These are phyloP conservation scores for Geotrichum restrictum DNA, from an alignment of 1,139 yeast species.

Conservation along the genomic window DNA sequence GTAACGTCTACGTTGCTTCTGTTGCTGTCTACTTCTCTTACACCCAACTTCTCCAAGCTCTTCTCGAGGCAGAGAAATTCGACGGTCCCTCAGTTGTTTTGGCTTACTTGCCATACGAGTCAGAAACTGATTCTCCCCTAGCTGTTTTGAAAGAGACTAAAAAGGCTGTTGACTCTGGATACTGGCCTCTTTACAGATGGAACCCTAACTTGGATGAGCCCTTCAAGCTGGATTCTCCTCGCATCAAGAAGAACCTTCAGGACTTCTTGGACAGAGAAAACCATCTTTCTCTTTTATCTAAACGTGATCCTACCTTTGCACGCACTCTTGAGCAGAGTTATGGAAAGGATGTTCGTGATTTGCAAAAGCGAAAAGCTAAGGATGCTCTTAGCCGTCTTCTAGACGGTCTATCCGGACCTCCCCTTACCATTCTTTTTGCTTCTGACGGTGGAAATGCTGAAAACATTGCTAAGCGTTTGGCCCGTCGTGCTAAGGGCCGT, in stretches of 20 bases:
- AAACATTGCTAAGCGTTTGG: slow-evolving; percentile 72
- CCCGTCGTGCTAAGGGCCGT: slow-evolving; percentile 78
- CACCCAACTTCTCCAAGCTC: slow-evolving; percentile 85
- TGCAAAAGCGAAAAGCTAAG: slow-evolving; percentile 67
- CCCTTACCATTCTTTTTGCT: slow-evolving; percentile 82
- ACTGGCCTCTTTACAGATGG: slow-evolving; percentile 92
- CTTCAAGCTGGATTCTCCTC: slow-evolving; percentile 80
- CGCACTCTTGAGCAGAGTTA: slow-evolving; percentile 63
- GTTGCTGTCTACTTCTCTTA: slow-evolving; percentile 91
- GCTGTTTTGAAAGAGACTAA: slow-evolving; percentile 82
- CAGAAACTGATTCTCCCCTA: slow-evolving; percentile 66
- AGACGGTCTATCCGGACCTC: slow-evolving; percentile 90
- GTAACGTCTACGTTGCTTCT: slow-evolving; percentile 87
- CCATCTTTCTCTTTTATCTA: slow-evolving; percentile 70
- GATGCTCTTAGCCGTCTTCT: slow-evolving; percentile 71
- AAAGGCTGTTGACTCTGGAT: slow-evolving; percentile 84
- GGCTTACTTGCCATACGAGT: slow-evolving; percentile 78
- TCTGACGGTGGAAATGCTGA: slow-evolving; percentile 96
- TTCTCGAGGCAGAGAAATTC: slow-evolving; percentile 81
- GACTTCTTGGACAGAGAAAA: slow-evolving; percentile 87
- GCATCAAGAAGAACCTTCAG: slow-evolving; percentile 69
- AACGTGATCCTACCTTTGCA: slow-evolving; percentile 69
- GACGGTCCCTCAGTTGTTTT: slow-evolving; percentile 87
- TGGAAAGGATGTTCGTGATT: slow-evolving; percentile 57
- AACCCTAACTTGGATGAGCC: slow-evolving; percentile 58